Evolutionary conservation across 1,284 basidiomycete genomes (phyloP), one percentile per base, ranked within the genome.

Genomic region (Moesziomyces sp.): DNA sequence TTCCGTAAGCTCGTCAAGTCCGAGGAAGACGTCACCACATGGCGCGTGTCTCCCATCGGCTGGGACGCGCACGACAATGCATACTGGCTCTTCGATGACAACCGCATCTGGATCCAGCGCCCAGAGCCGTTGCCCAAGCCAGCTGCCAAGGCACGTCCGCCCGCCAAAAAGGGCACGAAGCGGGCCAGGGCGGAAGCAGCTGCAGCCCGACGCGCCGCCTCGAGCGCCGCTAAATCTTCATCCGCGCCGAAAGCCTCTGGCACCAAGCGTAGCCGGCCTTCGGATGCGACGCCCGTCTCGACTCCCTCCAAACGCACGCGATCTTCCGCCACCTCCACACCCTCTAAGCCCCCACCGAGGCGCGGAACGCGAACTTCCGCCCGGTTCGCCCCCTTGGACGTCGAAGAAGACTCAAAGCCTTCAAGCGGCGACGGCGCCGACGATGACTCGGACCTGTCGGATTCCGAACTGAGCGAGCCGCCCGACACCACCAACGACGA

Each of bases 21-120:
- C 10, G 87, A 88, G 50, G 86, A 86, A 6, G 87, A 87, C 9
- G 82, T 86, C 18, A 81, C 84, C 0, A 83, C 83, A 45, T 87
- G 87, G 87, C 60, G 82, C 30, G 90, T 92, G 57, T 92, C 93
- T 78, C 93, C 93, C 2, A 89, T 94, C 73, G 93, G 94, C 9
- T 92, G 91, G 80, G 93, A 96, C 80, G 87, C 88, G 19, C 90
- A 91, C 77, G 87, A 87, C 23, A 94, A 93, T 83, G 90, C 91
- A 0, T 96, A 94, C 83, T 94, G 92, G 93, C 86, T 93, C 21
- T 92, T 94, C 76, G 93, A 93, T 89, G 82, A 89, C 64, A 91
- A 94, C 78, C 91, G 93, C 19, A 87, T 95, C 19, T 96, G 93
- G 93, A 89, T 94, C 44, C 93, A 95, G 24, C 86, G 87, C 38